Evolutionary conservation across 768 basidiomycete species (phyloP).

Genomic region (Leccinum rimulosum): DNA sequence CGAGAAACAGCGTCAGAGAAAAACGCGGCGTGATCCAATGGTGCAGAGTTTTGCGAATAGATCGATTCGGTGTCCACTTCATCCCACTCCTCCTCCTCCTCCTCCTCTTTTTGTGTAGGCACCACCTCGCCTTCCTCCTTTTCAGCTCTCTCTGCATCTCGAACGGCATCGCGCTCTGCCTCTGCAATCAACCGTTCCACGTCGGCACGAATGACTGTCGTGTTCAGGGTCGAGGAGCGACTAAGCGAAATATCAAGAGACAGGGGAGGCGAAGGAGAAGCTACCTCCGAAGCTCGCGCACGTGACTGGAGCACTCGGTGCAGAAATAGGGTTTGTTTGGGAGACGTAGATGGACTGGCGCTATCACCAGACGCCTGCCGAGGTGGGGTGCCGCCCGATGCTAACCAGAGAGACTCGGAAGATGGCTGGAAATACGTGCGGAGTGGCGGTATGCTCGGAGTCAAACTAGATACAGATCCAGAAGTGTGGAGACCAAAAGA

Average conservation of each 20-base stretch:
- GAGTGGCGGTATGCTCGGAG: conserved; percentile 2
- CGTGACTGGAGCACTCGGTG: conserved; percentile 23
- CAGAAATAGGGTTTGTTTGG: conserved; percentile 12
- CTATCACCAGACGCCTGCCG: neutral
- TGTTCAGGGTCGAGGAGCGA: conserved; percentile 9
- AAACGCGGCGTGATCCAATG: conserved; percentile 9
- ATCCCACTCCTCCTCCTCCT: conserved; percentile 3
- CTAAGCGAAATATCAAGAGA: conserved; percentile 6
- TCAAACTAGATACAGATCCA: neutral
- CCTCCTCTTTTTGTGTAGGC: neutral
- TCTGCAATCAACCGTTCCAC: conserved; percentile 16
- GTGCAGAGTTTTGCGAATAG: conserved; percentile 28
- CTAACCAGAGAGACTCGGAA: neutral
- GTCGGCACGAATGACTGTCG: neutral
- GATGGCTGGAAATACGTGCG: neutral
- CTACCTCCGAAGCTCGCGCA: conserved; percentile 13
- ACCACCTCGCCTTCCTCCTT: neutral
- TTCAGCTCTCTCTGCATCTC: conserved; percentile 10
- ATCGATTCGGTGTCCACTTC: conserved; percentile 10
- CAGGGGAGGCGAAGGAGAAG: neutral
- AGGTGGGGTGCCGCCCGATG: neutral
- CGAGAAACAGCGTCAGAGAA: conserved; percentile 4
- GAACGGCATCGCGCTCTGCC: conserved; percentile 14
- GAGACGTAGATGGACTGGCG: neutral
- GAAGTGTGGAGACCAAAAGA: neutral